phyloP scores from a whole-genome alignment of 2,329 filamentous ascomycete genomes.

The Phialophora expanda region DNA sequence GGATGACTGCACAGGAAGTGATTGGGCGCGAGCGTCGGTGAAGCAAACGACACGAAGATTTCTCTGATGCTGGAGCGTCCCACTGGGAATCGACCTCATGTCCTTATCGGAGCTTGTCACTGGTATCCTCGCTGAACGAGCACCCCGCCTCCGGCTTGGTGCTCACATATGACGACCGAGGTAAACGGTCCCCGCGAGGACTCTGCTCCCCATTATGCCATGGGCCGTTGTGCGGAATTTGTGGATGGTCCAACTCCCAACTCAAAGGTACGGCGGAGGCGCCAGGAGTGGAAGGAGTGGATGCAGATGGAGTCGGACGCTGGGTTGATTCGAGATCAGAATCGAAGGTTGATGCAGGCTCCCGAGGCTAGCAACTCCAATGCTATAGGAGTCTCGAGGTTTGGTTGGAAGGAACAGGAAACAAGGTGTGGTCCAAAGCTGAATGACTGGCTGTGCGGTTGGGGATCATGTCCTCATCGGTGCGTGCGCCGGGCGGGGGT shows the following conservation, averaged over 20 bases:
- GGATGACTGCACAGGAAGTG: constrained; percentile 10
- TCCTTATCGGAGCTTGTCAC: constrained; percentile 25
- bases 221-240: constrained; percentile 11
- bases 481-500: constrained; percentile 7
- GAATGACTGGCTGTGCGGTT: constrained; percentile 19
- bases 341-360: constrained; percentile 16
- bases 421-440: constrained; percentile 10
- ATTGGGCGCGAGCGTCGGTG: constrained; percentile 16
- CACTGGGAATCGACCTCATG: constrained; percentile 21
- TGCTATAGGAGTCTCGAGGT: constrained; percentile 10
- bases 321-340: constrained; percentile 10
- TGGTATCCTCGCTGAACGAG: constrained; percentile 13
- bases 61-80: constrained; percentile 12
- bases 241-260: constrained; percentile 18
- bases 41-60: constrained; percentile 6
- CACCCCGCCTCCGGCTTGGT: constrained; percentile 21
- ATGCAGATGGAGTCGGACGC: constrained; percentile 4
- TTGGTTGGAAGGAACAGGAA: constrained; percentile 6
- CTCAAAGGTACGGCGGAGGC: constrained; percentile 8
- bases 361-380: constrained; percentile 9
- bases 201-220: not conserved
- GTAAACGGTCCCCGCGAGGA: not conserved
- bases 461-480: constrained; percentile 22
- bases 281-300: constrained; percentile 12
- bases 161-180: constrained; percentile 1